Conservation (phyloP, 2,329 filamentous ascomycete species). For the Hypoxylon sp. region DNA sequence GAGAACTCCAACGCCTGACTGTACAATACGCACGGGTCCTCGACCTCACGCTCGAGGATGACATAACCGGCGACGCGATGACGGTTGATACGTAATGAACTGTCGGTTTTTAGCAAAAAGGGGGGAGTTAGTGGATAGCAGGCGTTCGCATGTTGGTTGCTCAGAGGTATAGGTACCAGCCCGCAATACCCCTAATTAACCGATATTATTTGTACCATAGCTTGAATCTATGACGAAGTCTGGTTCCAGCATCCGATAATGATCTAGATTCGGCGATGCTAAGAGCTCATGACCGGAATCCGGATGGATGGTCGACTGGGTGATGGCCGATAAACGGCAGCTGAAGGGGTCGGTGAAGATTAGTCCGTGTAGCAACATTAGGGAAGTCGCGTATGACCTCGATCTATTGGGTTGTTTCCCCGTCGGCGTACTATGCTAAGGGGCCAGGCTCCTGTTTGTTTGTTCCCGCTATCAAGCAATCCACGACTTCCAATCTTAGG, state of each 20-base stretch:
- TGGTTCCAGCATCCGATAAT: slow-evolving; percentile 4
- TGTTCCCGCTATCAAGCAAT: slow-evolving; percentile 29
- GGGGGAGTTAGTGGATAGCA: slow-evolving; percentile 19
- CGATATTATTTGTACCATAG: slow-evolving; percentile 31
- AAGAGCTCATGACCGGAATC: slow-evolving; percentile 7
- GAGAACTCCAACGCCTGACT: slow-evolving; percentile 93
- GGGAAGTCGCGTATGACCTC: slow-evolving; percentile 34
- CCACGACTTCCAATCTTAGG: slow-evolving; percentile 28
- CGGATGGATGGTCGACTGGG: background rate
- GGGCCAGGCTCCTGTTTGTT: slow-evolving; percentile 26
- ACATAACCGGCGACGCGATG: slow-evolving; percentile 57
- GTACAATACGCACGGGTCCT: slow-evolving; percentile 92
- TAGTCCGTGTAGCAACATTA: slow-evolving; percentile 13
- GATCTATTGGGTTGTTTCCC: slow-evolving; percentile 22
- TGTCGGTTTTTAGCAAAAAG: slow-evolving; percentile 12
- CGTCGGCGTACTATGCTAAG: slow-evolving; percentile 6
- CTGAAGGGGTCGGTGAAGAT: background rate
- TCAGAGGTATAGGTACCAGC: slow-evolving; percentile 23
- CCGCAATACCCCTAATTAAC: slow-evolving; percentile 19
- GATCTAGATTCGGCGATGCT: background rate
- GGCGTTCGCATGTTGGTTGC: slow-evolving; percentile 19
- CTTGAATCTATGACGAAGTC: slow-evolving; percentile 8
- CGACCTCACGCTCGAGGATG: slow-evolving; percentile 68
- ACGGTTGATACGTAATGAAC: slow-evolving; percentile 45
- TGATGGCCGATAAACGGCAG: background rate